Evolutionary conservation across 176 grass and related monocot species (phyloP), one percentile per base, ranked within the genome.

Genomic region (Elymus sibiricus): DNA sequence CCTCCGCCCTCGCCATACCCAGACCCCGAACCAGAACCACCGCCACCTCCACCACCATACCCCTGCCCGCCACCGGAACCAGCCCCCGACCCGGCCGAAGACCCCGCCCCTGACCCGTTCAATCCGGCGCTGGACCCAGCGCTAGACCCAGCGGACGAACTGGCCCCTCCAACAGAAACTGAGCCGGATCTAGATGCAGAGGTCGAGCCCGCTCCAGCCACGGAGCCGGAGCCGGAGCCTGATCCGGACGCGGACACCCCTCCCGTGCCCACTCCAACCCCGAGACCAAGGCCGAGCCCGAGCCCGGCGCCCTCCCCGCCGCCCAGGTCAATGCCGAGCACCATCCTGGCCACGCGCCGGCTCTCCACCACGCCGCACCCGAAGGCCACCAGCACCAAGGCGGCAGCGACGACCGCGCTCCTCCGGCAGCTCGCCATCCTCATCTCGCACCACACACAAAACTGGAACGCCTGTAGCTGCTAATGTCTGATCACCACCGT

Each of bases 331-430:
- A 92, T 21, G 31, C 85, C 82, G 35, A 95, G 93, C 43, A 46
- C 64, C 79, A 90, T 95, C 82, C 93, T 78, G 24, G 71, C 84
- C 9, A 82, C 86, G 8, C 26, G 82, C 7, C 90, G 89, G 76
- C 85, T 81, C 65, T 87, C 79, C 0, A 67, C 88, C n/a, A 26
- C 15, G 2, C 32, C 64, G 4, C 69, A 51, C 5, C 75, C n/a
- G 39, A 72, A 22, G 0, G 74, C 74, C 81, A 88, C 28, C 63
- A 91, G 22, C 56, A 87, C 9, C 1, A 87, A 29, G 32, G 60
- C 44, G 46, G 70, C 55, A 2, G 82, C 62, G 25, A 58, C 28
- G 16, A 6, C 6, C n/a, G 17, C 76, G 1, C 77, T 4, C 11
- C 19, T 27, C 28, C 5, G 85, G 65, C 70, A 38, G 28, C 47